These are phyloP conservation scores for Boletus pseudo-olivaceus DNA, from an alignment of 768 basidiomycete genomes.

Conservation along the genomic window DNA sequence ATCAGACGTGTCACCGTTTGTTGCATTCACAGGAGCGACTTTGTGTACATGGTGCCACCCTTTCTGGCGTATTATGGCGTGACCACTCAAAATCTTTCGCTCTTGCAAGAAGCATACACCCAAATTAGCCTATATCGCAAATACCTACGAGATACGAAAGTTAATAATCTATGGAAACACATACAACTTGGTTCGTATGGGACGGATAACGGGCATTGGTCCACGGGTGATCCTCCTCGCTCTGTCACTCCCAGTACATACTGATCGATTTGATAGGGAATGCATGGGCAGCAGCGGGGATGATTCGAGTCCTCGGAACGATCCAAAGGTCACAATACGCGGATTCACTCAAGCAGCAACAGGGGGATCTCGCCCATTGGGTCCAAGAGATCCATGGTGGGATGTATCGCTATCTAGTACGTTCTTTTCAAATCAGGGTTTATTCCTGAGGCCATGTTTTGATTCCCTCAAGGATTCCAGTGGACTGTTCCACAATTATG, in stretches of 20 bases:
- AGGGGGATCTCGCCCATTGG: slow-evolving; percentile 61
- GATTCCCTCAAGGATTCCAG: slow-evolving; percentile 1
- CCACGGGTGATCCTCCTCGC: slow-evolving; percentile 50
- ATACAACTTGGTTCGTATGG: slow-evolving; percentile 52
- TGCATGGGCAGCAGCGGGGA: slow-evolving; percentile 87
- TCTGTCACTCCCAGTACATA: background rate
- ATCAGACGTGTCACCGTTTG: background rate
- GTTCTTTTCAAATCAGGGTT: slow-evolving; percentile 21
- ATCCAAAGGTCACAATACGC: slow-evolving; percentile 60
- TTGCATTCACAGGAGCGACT: slow-evolving; percentile 58
- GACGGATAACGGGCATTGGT: slow-evolving; percentile 73
- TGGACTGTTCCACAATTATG: slow-evolving; percentile 65
- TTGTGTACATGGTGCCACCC: slow-evolving; percentile 81
- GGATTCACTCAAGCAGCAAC: slow-evolving; percentile 45
- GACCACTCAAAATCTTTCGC: slow-evolving; percentile 49
- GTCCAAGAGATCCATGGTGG: slow-evolving; percentile 67
- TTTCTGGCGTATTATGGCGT: slow-evolving; percentile 86
- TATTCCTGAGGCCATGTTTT: background rate
- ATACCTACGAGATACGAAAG: slow-evolving; percentile 51
- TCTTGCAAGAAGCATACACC: slow-evolving; percentile 62
- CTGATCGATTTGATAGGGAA: slow-evolving; percentile 50
- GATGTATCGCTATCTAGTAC: slow-evolving; percentile 60
- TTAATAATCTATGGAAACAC: slow-evolving; percentile 71
- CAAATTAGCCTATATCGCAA: slow-evolving; percentile 72
- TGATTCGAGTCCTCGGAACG: slow-evolving; percentile 77